These are phyloP conservation scores for Stemphylium vesicarium DNA, from an alignment of 2,329 filamentous ascomycete genomes.

Conservation along the genomic window DNA sequence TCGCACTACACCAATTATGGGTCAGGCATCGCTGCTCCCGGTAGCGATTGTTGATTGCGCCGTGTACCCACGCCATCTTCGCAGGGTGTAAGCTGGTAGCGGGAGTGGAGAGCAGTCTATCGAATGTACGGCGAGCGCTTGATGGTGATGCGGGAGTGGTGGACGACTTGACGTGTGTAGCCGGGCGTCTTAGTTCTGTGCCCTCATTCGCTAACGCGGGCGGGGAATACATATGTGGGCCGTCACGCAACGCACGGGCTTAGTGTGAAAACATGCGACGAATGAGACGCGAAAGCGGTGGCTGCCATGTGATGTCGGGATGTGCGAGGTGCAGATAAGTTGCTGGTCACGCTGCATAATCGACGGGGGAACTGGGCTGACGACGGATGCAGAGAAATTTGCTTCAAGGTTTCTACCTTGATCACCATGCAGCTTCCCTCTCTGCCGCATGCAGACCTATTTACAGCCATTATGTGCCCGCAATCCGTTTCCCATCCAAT, in stretches of 20 bases:
- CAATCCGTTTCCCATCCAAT: slow-evolving; percentile 27
- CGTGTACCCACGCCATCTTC: slow-evolving; percentile 30
- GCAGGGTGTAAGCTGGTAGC: slow-evolving; percentile 39
- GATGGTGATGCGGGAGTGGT: slow-evolving; percentile 42
- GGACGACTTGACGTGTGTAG: slow-evolving; percentile 34
- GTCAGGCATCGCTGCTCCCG: slow-evolving; percentile 32
- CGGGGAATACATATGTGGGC: slow-evolving; percentile 33
- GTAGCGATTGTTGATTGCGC: slow-evolving; percentile 44
- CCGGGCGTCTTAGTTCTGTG: slow-evolving; percentile 27
- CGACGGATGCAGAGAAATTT: slow-evolving; percentile 27
- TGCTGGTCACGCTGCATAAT: slow-evolving; percentile 44
- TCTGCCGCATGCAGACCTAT: slow-evolving; percentile 39
- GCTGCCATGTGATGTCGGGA: slow-evolving; percentile 38
- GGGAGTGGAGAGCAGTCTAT: slow-evolving; percentile 44
- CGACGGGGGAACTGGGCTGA: slow-evolving; percentile 19
- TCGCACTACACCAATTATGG: slow-evolving; percentile 34
- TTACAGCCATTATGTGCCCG: slow-evolving; percentile 38
- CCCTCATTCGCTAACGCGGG: slow-evolving; percentile 29
- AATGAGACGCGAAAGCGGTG: slow-evolving; percentile 20
- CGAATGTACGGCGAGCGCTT: slow-evolving; percentile 46
- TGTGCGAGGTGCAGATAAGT: slow-evolving; percentile 31
- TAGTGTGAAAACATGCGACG: slow-evolving; percentile 37
- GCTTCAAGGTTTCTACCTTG: slow-evolving; percentile 16
- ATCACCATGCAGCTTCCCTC: slow-evolving; percentile 22
- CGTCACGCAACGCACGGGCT: slow-evolving; percentile 29